Evolutionary conservation across 768 basidiomycete genomes (phyloP), one percentile per base, ranked within the genome.

Genomic region (Naematelia encephala): DNA sequence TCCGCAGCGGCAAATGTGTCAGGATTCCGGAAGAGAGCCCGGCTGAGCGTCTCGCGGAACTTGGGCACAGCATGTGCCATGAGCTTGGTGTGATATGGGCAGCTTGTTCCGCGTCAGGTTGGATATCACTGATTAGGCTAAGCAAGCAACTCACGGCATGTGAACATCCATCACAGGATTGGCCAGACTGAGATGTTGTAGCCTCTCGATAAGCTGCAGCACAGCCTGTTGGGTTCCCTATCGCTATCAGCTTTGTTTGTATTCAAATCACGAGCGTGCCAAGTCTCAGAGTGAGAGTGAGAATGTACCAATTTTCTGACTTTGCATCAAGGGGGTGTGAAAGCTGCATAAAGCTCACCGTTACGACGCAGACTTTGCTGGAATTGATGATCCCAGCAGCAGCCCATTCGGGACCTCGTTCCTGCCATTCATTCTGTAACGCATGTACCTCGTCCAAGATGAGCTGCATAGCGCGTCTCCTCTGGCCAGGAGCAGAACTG

Each of bases 111-210:
- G 3, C 10, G 23, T 10, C 23, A 25, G n/a, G 19, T 16, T n/a
- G 12, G 30, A 14, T 21, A 27, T n/a, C n/a, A n/a, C n/a, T n/a
- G 14, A 29, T 39, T 54, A n/a, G 51, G 22, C 19, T 16, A 21
- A 10, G 11, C 27, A 13, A 22, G 21, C 12, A 21, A 72, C 74
- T 51, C 61, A 76, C 74, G 72, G 72, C 68, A 74, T 72, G 23
- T 48, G 56, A 11, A 76, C 67, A 47, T 76, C 74, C 68, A 76
- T 73, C 2, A 76, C 74, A 13, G 72, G 72, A 61, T 69, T 76
- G 1, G 74, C 74, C 14, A 76, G 58, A 30, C 66, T 66, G 0
- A 70, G 57, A 2, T 61, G 58, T 29, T 72, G 64, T 29, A 73
- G 54, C 51, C 69, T 22, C 26, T 72, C 72, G 29, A 76, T 68